Evolutionary conservation across 2,329 filamentous ascomycete genomes (phyloP).

Genomic region (Aspergillus sp.): DNA sequence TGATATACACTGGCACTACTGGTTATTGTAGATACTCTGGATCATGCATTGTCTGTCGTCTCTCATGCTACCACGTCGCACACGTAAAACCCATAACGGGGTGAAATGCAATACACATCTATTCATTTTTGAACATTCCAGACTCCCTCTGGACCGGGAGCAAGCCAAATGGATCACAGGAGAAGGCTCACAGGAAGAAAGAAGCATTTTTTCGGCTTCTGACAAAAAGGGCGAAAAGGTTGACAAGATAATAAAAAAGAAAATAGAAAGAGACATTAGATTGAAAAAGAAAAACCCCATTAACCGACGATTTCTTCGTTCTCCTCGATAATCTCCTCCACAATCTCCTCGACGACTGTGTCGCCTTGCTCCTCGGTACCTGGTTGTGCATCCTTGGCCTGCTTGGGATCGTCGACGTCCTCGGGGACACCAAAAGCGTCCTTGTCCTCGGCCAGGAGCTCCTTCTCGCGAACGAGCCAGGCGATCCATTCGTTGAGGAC

Average conservation of each 20-base stretch:
- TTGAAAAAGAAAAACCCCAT: constrained; percentile 21
- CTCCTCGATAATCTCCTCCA: constrained; percentile 77
- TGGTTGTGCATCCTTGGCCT: constrained; percentile 44
- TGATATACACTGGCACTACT: neutral
- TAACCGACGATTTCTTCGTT: constrained; percentile 68
- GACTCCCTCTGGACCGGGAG: constrained; percentile 12
- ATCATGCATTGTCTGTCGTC: constrained; percentile 19
- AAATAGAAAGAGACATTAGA: constrained; percentile 15
- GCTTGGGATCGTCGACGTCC: constrained; percentile 58
- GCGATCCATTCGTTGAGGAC: constrained; percentile 83
- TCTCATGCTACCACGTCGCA: constrained; percentile 21
- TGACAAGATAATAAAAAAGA: constrained; percentile 24
- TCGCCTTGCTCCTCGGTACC: constrained; percentile 63
- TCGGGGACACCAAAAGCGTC: constrained; percentile 61
- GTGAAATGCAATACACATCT: constrained; percentile 21
- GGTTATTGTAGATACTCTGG: constrained; percentile 3
- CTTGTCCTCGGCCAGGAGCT: constrained; percentile 68
- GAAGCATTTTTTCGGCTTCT: constrained; percentile 8
- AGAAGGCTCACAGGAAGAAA: constrained; percentile 11
- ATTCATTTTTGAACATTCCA: constrained; percentile 21
- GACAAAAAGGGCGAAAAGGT: constrained; percentile 20
- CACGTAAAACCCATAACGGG: constrained; percentile 11
- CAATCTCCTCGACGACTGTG: constrained; percentile 79
- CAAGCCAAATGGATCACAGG: constrained; percentile 14
- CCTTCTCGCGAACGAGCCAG: constrained; percentile 72